These are phyloP conservation scores for Musa schizocarpa DNA, from an alignment of 176 grass and related monocot genomes.

Conservation along the genomic window DNA sequence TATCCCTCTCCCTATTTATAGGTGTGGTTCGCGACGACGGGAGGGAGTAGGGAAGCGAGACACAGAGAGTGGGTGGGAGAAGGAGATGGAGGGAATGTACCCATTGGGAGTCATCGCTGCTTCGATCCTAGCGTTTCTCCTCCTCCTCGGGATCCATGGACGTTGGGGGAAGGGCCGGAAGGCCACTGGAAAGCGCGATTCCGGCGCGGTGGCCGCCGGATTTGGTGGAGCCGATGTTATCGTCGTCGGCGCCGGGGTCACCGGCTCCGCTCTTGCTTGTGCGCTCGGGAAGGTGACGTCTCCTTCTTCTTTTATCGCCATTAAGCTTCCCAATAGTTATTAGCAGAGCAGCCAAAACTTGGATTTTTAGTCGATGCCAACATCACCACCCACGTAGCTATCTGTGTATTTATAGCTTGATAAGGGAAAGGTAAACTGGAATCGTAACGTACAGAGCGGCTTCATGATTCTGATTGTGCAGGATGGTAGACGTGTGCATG, in stretches of 20 bases:
- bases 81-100: conserved; percentile 13
- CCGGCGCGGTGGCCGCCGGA: not conserved
- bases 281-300: conserved; percentile 65
- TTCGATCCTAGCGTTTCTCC: conserved; percentile 35
- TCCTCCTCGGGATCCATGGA: conserved; percentile 16
- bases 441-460: not conserved
- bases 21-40: too few relatives aligned
- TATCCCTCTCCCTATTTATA: too few relatives aligned
- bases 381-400: too few relatives aligned
- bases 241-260: conserved; percentile 80
- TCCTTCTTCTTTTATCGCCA: not conserved
- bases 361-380: too few relatives aligned
- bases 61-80: not conserved
- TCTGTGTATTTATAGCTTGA: too few relatives aligned
- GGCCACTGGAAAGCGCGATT: not conserved
- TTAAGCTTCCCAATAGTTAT: not conserved
- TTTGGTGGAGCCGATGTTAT: conserved; percentile 49
- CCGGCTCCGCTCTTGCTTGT: conserved; percentile 87
- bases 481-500: conserved; percentile 74
- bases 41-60: too few relatives aligned
- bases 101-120: conserved; percentile 27
- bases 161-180: not conserved
- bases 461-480: conserved; percentile 14
- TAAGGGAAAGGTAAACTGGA: too few relatives aligned
- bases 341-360: too few relatives aligned